Conservation (phyloP, 305 asterid genomes). For the Fraxinus floribunda region DNA sequence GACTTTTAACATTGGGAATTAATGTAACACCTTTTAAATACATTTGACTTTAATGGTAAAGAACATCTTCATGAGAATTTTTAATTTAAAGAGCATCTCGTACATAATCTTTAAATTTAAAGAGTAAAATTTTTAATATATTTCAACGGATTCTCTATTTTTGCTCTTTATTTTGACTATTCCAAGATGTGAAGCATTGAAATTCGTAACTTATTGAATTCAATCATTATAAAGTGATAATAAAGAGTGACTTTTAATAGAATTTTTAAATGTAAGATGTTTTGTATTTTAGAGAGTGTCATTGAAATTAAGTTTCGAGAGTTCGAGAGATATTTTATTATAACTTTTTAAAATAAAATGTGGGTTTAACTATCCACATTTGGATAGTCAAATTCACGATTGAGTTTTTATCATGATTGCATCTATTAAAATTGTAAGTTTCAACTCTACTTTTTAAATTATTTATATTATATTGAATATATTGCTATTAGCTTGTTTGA, state of each 20-base stretch:
- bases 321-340: not conserved
- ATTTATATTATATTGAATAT: not conserved
- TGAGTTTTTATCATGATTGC: not conserved
- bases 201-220: not conserved
- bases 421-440: not conserved
- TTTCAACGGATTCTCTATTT: not conserved
- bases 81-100: not conserved
- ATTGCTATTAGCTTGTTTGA: not conserved
- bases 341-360: no score
- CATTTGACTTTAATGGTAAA: not conserved
- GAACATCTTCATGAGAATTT: not conserved
- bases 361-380: not conserved
- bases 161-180: not conserved
- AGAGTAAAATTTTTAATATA: not conserved
- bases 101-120: not conserved
- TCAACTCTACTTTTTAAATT: not conserved
- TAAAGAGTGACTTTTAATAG: not conserved
- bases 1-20: not conserved
- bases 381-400: not conserved
- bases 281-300: not conserved
- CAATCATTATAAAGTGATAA: not conserved
- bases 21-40: not conserved
- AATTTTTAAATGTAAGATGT: not conserved
- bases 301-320: not conserved
- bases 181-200: not conserved